Percentiles rank a stretch among this genome's conserved stretches.
phyloP scores from a whole-genome alignment of 345 rosid species.

The Citrus australasica region DNA sequence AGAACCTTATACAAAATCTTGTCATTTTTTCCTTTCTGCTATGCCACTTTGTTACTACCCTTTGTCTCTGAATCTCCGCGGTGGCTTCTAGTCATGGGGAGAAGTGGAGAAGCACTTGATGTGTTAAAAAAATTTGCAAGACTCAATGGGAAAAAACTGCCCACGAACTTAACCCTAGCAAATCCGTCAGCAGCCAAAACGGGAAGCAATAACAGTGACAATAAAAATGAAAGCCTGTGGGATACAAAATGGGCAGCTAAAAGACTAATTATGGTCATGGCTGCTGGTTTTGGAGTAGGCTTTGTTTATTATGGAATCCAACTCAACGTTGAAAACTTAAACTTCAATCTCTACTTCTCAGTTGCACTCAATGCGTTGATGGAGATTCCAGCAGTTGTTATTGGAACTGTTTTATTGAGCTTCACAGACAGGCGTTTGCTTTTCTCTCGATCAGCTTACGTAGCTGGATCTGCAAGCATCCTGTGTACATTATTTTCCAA shows the following conservation, averaged over 20 bases:
- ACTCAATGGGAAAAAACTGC: constrained; percentile 51
- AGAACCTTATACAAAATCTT: constrained; percentile 47
- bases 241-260: constrained; percentile 58
- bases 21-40: constrained; percentile 48
- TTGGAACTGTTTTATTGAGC: constrained; percentile 45
- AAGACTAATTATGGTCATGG: constrained; percentile 48
- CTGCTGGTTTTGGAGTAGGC: constrained; percentile 61
- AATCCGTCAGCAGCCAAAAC: constrained; percentile 20
- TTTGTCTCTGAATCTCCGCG: constrained; percentile 75
- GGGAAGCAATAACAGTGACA: not conserved
- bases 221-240: constrained; percentile 43
- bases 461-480: constrained; percentile 47
- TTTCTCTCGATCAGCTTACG: constrained; percentile 41
- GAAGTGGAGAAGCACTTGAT: constrained; percentile 49
- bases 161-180: constrained; percentile 31
- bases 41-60: constrained; percentile 39
- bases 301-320: constrained; percentile 76
- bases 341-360: constrained; percentile 51
- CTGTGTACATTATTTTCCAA: constrained; percentile 54
- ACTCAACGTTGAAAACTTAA: constrained; percentile 65
- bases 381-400: constrained; percentile 75
- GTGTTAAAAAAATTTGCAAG: constrained; percentile 41
- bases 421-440: constrained; percentile 52
- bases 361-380: constrained; percentile 60
- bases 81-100: constrained; percentile 60